These are phyloP conservation scores for Sporisorium exsertum DNA, from an alignment of 1,284 basidiomycete species.

Conservation along the genomic window DNA sequence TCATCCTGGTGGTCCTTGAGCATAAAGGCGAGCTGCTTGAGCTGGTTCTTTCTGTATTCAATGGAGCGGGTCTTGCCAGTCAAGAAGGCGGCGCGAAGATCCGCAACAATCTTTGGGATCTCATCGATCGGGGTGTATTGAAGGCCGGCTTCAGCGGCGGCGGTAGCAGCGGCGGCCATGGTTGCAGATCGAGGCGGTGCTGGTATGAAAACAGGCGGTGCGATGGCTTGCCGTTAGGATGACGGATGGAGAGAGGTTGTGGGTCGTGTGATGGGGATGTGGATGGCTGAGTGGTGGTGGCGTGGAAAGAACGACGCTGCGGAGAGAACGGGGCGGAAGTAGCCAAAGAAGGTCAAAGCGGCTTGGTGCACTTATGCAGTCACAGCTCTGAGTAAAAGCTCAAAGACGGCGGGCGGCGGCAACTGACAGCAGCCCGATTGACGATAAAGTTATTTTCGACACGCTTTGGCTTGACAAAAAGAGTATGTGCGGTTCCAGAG, in stretches of 20 bases:
- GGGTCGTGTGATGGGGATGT: too few relatives aligned
- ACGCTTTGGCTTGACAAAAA: too few relatives aligned
- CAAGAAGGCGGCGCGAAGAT: conserved; percentile 73
- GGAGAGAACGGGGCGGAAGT: background rate
- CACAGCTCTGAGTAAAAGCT: too few relatives aligned
- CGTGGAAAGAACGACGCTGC: background rate
- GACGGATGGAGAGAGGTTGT: background rate
- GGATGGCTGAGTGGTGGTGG: background rate
- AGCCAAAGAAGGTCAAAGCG: background rate
- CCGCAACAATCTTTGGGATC: conserved; percentile 70
- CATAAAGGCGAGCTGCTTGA: conserved; percentile 76
- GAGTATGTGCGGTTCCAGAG: too few relatives aligned
- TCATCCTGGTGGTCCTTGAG: conserved; percentile 75
- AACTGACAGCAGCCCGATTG: too few relatives aligned
- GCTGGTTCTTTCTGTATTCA: conserved; percentile 75
- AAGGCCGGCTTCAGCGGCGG: conserved; percentile 51
- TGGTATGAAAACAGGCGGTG: background rate
- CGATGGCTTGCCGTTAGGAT: too few relatives aligned
- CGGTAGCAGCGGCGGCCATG: conserved; percentile 36
- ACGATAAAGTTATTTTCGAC: too few relatives aligned
- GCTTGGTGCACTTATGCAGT: background rate
- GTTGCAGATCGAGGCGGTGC: background rate
- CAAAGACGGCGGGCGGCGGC: too few relatives aligned
- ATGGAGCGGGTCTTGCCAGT: conserved; percentile 74
- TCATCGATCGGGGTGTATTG: conserved; percentile 50